Evolutionary conservation across 2,329 filamentous ascomycete species (phyloP), one percentile per base, ranked within the genome.

Genomic region (Coniochaeta hoffmannii): DNA sequence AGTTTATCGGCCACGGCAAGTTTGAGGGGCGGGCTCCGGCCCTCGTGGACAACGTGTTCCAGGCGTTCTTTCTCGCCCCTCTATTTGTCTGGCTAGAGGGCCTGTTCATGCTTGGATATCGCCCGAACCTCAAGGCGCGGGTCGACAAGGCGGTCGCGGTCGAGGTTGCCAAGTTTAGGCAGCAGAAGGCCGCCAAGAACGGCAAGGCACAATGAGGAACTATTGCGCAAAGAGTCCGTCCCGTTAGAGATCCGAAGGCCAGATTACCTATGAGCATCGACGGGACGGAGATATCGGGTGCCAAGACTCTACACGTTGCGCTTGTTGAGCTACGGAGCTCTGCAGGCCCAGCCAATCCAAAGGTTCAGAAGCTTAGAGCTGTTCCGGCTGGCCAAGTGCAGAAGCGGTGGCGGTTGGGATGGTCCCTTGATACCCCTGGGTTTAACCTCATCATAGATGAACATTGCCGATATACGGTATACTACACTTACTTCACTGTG

Each of bases 61-160:
- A 97, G 73, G 92, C 94, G 28, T 71, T 97, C 60, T 93, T 97
- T 66, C 79, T 97, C 24, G 94, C 94, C 0, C 94, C 94, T 9
- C 87, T 99, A 66, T 99, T 97, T 64, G 93, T 97, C 57, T 99
- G 94, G 89, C 87, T 99, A 64, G 92, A 97, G 75, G 74, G 95
- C 24, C 79, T 99, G 26, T 99, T 99, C 76, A 85, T 80, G 65
- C 82, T 95, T 53, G 94, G 94, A 51, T 99, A 97, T 72, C 83
- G 94, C 57, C 89, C 87, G 1, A 91, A 96, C 70, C 77, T 99
- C 62, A 90, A 93, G 74, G 80, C 81, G 58, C 84, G 93, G 53
- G 83, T 97, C 46, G 84, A 93, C 59, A 85, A 86, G 68, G 84
- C 81, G 35, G 89, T 97, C 3, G 73, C 85, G 66, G 76, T 82